Conservation (phyloP, 2,329 filamentous ascomycete genomes). For the Pseudogymnoascus sp. region DNA sequence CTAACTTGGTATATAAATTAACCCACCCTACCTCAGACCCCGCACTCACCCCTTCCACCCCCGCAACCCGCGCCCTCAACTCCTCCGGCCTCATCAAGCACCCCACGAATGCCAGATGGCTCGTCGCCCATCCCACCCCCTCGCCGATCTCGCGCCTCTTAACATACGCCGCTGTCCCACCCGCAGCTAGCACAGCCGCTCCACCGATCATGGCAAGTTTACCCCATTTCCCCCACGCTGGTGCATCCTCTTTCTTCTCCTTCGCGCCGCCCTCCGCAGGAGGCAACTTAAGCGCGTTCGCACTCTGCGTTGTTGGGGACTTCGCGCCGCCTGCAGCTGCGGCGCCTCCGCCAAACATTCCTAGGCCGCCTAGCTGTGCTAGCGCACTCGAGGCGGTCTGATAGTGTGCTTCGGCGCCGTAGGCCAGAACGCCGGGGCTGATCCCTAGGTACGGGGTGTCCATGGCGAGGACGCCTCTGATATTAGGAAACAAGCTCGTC, state of each 20-base stretch:
- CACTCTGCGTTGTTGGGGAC: conserved; percentile 26
- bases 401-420: conserved; percentile 81
- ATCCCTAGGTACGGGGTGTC: conserved; percentile 89
- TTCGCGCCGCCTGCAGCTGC: conserved; percentile 27
- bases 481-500: conserved; percentile 82
- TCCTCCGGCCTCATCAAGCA: conserved; percentile 81
- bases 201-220: conserved; percentile 81
- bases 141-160: conserved; percentile 73
- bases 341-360: conserved; percentile 57
- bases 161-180: conserved; percentile 76
- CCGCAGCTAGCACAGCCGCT: conserved; percentile 72
- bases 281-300: conserved; percentile 27
- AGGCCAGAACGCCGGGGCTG: conserved; percentile 73
- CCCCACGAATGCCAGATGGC: conserved; percentile 88
- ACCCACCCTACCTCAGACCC: conserved; percentile 69
- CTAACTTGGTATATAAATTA: conserved; percentile 82
- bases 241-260: conserved; percentile 30
- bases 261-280: conserved; percentile 38
- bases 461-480: conserved; percentile 84
- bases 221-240: conserved; percentile 70
- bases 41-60: conserved; percentile 55
- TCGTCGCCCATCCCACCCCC: conserved; percentile 75
- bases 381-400: conserved; percentile 65
- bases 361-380: conserved; percentile 55
- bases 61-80: conserved; percentile 64